phyloP scores from a whole-genome alignment of 148 eudicot species.

The Silene latifolia region DNA sequence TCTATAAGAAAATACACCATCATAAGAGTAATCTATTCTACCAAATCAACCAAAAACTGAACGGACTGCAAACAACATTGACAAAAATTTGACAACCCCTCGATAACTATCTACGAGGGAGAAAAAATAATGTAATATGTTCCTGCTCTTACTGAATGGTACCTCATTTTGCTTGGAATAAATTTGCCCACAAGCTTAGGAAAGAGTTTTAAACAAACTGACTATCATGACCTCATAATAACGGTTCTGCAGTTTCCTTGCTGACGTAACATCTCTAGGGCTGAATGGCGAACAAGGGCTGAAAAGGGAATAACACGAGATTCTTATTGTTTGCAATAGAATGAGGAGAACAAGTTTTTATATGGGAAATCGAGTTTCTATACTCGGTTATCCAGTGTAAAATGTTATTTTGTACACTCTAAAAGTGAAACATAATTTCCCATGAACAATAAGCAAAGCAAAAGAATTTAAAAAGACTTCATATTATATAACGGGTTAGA shows the following conservation, averaged over 20 bases:
- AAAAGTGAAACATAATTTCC: background rate
- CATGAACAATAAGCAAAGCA: background rate
- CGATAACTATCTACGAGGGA: background rate
- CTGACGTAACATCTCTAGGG: slow-evolving; percentile 16
- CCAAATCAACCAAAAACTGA: background rate
- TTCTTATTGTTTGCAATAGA: background rate
- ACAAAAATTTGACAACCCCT: slow-evolving; percentile 6
- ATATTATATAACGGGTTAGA: background rate
- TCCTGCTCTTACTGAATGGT: slow-evolving; percentile 5
- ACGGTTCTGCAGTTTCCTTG: background rate
- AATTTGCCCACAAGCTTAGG: background rate
- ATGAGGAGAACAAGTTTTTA: background rate
- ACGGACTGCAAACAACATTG: background rate
- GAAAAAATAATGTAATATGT: slow-evolving; percentile 9
- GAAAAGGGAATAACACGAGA: slow-evolving; percentile 16
- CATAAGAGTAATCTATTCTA: slow-evolving; percentile 4
- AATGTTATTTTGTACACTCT: no score
- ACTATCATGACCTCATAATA: slow-evolving; percentile 6
- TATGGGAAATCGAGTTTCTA: background rate
- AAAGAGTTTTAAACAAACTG: slow-evolving; percentile 8
- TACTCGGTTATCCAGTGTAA: background rate
- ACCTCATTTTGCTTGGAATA: slow-evolving; percentile 19
- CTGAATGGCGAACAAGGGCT: slow-evolving; percentile 33
- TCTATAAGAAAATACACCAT: slow-evolving; percentile 10
- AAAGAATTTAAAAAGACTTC: no score